Conservation (phyloP, 2,329 filamentous ascomycete genomes). For the Lachnellula arida region DNA sequence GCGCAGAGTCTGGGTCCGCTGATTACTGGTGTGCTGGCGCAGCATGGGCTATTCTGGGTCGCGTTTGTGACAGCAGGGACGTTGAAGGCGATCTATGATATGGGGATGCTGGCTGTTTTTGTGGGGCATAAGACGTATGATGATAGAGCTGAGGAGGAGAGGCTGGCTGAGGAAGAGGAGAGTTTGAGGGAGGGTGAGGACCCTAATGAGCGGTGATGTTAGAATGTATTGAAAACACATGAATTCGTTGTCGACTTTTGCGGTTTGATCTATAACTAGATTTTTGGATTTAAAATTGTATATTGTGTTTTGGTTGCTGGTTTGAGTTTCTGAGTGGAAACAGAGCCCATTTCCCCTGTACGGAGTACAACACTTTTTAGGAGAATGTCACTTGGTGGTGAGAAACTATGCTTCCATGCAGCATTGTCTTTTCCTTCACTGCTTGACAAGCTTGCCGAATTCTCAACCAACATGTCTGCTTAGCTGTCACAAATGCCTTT, state of each 20-base stretch:
- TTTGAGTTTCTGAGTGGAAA: background rate
- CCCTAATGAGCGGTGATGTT: constrained; percentile 10
- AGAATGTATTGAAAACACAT: background rate
- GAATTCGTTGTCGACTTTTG: background rate
- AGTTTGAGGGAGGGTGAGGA: constrained; percentile 17
- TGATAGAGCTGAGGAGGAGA: constrained; percentile 22
- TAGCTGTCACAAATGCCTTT: too few relatives aligned
- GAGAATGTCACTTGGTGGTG: background rate
- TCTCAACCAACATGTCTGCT: too few relatives aligned
- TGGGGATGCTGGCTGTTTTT: constrained; percentile 51
- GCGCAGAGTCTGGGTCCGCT: constrained; percentile 58
- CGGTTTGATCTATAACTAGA: background rate
- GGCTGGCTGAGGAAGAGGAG: constrained; percentile 16
- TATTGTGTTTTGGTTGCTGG: too few relatives aligned
- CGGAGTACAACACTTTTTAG: background rate
- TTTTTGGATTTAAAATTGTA: background rate
- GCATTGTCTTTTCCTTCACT: background rate
- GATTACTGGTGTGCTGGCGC: constrained; percentile 59
- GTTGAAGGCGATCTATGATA: constrained; percentile 58
- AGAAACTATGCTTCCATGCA: background rate
- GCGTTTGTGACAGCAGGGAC: constrained; percentile 59
- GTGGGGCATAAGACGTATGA: constrained; percentile 29
- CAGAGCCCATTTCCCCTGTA: background rate
- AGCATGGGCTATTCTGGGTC: constrained; percentile 52
- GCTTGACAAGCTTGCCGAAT: too few relatives aligned